A percentile compares a stretch with the other conserved stretches of the same genome.
These are phyloP conservation scores for Kwoniella europaea DNA, from an alignment of 768 basidiomycete species.

Conservation along the genomic window DNA sequence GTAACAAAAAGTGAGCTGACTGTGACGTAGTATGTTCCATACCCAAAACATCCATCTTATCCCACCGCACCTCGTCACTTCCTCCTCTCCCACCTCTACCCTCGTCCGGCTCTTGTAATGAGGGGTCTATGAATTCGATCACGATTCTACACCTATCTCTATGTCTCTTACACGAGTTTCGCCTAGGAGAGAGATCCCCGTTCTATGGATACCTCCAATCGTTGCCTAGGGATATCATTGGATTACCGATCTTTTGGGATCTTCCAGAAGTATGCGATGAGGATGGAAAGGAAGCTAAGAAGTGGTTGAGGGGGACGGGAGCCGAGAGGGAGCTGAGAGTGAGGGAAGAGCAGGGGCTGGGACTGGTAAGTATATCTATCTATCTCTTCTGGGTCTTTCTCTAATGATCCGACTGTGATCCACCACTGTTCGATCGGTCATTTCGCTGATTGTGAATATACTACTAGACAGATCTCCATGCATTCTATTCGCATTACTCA, in stretches of 20 bases:
- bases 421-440: neutral
- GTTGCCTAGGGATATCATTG: slow-evolving; percentile 49
- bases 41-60: slow-evolving; percentile 35
- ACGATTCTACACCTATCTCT: slow-evolving; percentile 53
- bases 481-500: slow-evolving; percentile 10
- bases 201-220: slow-evolving; percentile 59
- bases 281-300: slow-evolving; percentile 45
- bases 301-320: slow-evolving; percentile 53
- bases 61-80: slow-evolving; percentile 24
- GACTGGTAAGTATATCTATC: slow-evolving; percentile 25
- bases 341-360: slow-evolving; percentile 37
- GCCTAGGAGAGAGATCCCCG: slow-evolving; percentile 43
- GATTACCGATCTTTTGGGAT: slow-evolving; percentile 56
- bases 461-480: slow-evolving; percentile 7
- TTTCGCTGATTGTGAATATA: neutral
- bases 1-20: too few species aligned
- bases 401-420: neutral
- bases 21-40: slow-evolving; percentile 25
- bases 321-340: slow-evolving; percentile 38
- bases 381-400: neutral
- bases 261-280: slow-evolving; percentile 32
- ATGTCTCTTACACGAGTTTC: slow-evolving; percentile 56
- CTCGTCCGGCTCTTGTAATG: neutral
- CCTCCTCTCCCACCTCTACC: slow-evolving; percentile 3
- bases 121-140: slow-evolving; percentile 4